These are phyloP conservation scores for Eragrostis nindensis DNA, from an alignment of 176 grass and related monocot species.

Conservation along the genomic window DNA sequence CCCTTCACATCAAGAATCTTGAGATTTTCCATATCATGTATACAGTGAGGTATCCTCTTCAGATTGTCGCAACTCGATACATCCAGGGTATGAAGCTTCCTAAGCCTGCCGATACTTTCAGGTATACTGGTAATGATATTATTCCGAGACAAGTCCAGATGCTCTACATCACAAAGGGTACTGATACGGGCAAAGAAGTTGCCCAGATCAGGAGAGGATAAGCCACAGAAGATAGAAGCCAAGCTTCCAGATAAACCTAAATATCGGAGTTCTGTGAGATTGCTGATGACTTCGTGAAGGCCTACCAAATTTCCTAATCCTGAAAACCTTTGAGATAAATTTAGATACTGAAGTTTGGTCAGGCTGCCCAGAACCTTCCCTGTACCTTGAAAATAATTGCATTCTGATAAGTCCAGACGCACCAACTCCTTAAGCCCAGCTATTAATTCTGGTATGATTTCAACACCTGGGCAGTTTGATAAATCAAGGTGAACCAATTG, in stretches of 20 bases:
- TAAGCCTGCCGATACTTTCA: neutral
- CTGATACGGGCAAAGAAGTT: neutral
- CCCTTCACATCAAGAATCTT: neutral
- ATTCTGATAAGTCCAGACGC: slow-evolving; percentile 19
- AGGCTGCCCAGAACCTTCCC: neutral
- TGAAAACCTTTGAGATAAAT: neutral
- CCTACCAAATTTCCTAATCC: neutral
- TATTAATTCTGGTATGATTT: neutral
- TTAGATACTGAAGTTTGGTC: slow-evolving; percentile 2
- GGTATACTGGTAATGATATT: neutral
- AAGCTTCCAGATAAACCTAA: neutral
- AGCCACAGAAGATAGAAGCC: neutral
- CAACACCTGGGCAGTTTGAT: neutral
- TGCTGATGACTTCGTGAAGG: neutral
- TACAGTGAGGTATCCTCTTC: too few species aligned
- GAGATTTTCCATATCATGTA: neutral
- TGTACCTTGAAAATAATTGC: neutral
- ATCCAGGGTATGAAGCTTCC: slow-evolving; percentile 16
- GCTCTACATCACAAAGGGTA: neutral
- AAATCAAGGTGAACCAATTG: neutral
- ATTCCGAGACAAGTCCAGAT: slow-evolving; percentile 22
- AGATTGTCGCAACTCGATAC: neutral
- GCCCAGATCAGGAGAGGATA: neutral
- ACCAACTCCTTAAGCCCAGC: neutral
- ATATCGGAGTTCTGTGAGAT: neutral